Base-by-base conservation (phyloP, 495 filamentous ascomycete species). In the Pyronema omphalodes region DNA sequence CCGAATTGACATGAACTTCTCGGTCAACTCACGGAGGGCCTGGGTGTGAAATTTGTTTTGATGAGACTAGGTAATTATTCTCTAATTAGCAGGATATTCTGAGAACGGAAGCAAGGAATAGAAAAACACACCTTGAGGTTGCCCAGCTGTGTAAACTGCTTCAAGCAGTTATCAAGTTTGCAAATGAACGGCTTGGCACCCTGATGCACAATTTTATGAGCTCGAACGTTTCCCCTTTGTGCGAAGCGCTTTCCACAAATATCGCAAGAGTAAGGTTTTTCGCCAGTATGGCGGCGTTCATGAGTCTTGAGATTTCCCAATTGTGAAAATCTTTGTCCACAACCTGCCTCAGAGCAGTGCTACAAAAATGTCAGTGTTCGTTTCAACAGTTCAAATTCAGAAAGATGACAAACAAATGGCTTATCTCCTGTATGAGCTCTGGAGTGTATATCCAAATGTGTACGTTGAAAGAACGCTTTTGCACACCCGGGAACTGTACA, bases 261-360 rank as follows among this genome's bases (percentile, higher is more conserved):
- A 33, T 84, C 80, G 68, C 88, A 95, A 4, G 74, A 70, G 65
- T 87, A 95, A 7, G 88, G 88, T 49, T 82, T 83, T 62, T 89
- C 85, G 47, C 88, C 88, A 7, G 83, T 93, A 65, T 94, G 87
- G 50, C 86, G 72, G 43, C 87, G 78, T 56, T 86, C 79, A 68
- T 94, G 86, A 1, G 86, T 91, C 83, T 86, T 88, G 36, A 93
- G 73, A 60, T 94, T 94, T 50, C 87, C 87, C 56, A 88, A 74
- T 59, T 94, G 87, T 35, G 84, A 88, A 66, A 94, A 94, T 35
- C 78, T 76, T 63, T 84, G 79, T 33, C 81, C 82, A 68, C 87
- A 94, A 3, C 77, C 74, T 17, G 78, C 75, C 58, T 84, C 79
- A 61, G 75, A 76, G 70, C 86, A 93, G 39, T 80, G 61, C 85